Evolutionary conservation across 2,329 filamentous ascomycete genomes (phyloP), one percentile per base, ranked within the genome.

Genomic region (Fusarium coicis): DNA sequence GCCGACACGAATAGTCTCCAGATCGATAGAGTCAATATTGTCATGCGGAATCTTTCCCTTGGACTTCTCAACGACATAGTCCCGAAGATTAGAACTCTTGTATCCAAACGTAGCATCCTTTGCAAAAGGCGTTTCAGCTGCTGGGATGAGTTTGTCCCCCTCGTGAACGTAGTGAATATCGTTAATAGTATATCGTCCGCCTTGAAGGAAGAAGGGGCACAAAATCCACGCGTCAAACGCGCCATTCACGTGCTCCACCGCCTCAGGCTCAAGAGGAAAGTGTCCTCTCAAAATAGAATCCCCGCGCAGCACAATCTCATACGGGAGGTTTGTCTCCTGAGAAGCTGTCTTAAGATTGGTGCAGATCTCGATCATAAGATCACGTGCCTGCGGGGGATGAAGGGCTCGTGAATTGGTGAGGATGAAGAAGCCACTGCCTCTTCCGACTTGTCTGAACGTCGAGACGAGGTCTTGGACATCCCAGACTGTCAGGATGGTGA

Each of bases 121-220:
- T 0, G 88, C 88, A 65, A 90, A 90, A 1, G 86, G 87, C 0
- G 88, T 90, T 37, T 85, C 80, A 0, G 83, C 85, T 0, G 88
- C 87, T 0, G 88, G 77, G 2, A 76, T 52, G 0, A 78, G 26
- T 1, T 63, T 74, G 2, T 85, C 84, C 0, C 84, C 84, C 49
- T 90, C 87, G 2, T 84, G 84, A 12, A 90, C 88, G 64, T 90
- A 90, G 74, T 90, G 88, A 2, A 90, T 83, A 74, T 90, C 86
- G 34, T 86, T 76, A 19, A 90, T 88, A 0, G 88, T 91, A 47
- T 87, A 87, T 6, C 89, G 77, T 0, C 89, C 88, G 10, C 89
- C 89, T 71, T 91, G 88, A 7, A 86, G 80, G 76, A 91, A 91
- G 77, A 90, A 90, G 0, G 89, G 89, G 0, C 87, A 87, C 0